phyloP scores from a whole-genome alignment of 2,329 filamentous ascomycete species.

The Dendryphion nanum region DNA sequence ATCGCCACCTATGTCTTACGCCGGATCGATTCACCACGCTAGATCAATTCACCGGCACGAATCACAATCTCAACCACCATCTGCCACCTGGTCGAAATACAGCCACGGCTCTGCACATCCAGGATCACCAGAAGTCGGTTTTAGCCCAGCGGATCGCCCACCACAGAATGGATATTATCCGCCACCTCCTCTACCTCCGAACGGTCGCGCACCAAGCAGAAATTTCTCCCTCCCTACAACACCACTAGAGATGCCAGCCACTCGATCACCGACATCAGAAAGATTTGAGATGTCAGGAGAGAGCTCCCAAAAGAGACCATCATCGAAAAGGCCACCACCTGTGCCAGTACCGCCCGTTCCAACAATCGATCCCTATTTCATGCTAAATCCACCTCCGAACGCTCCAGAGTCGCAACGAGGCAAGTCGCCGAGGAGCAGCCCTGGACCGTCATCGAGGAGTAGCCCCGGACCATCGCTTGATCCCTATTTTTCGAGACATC shows the following conservation, averaged over 20 bases:
- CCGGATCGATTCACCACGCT: background rate
- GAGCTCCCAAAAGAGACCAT: background rate
- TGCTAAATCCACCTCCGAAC: no score
- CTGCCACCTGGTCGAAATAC: background rate
- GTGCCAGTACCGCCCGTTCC: no score
- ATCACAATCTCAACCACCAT: background rate
- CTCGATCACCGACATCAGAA: background rate
- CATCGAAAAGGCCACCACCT: no score
- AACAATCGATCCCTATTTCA: no score
- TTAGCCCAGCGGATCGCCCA: background rate
- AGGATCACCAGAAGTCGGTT: no score
- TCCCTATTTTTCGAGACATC: background rate
- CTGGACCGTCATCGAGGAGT: no score
- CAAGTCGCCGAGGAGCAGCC: no score
- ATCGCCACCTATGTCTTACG: background rate
- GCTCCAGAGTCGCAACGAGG: no score
- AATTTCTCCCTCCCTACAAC: no score
- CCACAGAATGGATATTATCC: background rate
- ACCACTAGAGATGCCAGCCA: background rate
- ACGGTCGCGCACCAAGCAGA: background rate
- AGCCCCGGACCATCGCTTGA: no score
- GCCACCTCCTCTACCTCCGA: background rate
- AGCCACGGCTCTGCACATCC: background rate
- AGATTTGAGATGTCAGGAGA: background rate
- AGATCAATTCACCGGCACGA: background rate